A percentile compares a stretch with the other conserved stretches of the same genome.
Evolutionary conservation across 345 rosid genomes (phyloP).

Genomic region (Lumnitzera racemosa): DNA sequence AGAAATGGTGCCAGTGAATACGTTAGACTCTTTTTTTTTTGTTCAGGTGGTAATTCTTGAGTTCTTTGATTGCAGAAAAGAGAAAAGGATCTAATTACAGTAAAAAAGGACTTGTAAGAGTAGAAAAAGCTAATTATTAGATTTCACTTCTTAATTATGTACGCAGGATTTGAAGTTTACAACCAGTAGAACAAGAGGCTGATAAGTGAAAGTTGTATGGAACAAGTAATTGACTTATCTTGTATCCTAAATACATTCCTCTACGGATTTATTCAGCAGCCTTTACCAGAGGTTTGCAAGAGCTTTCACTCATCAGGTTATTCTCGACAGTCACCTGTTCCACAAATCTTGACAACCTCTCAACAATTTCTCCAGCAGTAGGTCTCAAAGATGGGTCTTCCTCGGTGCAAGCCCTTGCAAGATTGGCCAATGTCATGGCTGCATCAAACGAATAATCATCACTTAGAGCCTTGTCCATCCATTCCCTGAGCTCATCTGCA

Average conservation of each 20-base stretch:
- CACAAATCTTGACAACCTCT: conserved; percentile 52
- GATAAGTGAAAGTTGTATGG: no score
- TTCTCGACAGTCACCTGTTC: conserved; percentile 41
- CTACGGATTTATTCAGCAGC: conserved; percentile 17
- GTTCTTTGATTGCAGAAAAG: no score
- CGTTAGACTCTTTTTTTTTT: no score
- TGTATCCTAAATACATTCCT: conserved; percentile 5
- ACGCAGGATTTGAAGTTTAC: no score
- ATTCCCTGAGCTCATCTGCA: conserved; percentile 45
- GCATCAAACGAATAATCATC: conserved; percentile 63
- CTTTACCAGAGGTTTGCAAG: conserved; percentile 59
- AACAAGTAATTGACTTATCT: no score
- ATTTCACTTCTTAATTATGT: no score
- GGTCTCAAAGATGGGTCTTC: conserved; percentile 64
- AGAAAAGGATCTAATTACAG: no score
- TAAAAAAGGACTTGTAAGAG: no score
- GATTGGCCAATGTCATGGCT: conserved; percentile 54
- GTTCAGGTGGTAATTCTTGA: no score
- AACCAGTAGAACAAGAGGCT: no score
- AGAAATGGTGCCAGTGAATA: no score
- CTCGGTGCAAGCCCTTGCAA: conserved; percentile 61
- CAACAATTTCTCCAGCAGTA: conserved; percentile 66
- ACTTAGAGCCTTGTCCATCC: conserved; percentile 70
- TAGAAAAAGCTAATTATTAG: no score
- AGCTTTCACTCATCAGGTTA: conserved; percentile 45